Conservation (phyloP, 768 basidiomycete species). For the Termitomyces sp. region DNA sequence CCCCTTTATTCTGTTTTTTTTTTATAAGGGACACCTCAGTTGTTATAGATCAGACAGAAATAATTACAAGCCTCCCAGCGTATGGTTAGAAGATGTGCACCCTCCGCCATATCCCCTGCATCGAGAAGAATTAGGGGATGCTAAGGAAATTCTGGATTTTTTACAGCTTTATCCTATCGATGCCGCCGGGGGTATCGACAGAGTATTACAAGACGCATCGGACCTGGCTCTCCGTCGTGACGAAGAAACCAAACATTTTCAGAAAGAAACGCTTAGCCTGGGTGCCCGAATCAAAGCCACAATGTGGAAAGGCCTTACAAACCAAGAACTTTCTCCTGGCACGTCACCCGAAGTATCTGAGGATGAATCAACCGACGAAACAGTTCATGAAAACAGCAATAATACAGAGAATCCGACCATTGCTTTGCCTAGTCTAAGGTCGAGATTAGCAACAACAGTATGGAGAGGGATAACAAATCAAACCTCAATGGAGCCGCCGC, state of each 20-base stretch:
- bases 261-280: constrained; percentile 37
- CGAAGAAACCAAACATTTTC: constrained; percentile 29
- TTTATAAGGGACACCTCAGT: neutral
- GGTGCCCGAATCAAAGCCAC: constrained; percentile 54
- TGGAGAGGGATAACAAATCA: constrained; percentile 80
- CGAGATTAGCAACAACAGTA: constrained; percentile 57
- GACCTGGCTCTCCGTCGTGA: constrained; percentile 56
- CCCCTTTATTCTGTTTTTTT: neutral
- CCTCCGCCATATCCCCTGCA: constrained; percentile 39
- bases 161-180: constrained; percentile 65
- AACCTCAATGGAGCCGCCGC: constrained; percentile 63
- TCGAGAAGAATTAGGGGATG: constrained; percentile 54
- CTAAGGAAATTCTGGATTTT: constrained; percentile 61
- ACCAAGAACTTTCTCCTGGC: constrained; percentile 40
- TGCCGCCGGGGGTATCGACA: constrained; percentile 66
- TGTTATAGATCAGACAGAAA: constrained; percentile 50
- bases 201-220: constrained; percentile 61
- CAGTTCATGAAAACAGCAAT: constrained; percentile 34
- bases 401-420: constrained; percentile 39
- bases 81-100: constrained; percentile 52
- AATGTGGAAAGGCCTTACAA: constrained; percentile 68
- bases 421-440: constrained; percentile 34
- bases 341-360: constrained; percentile 29
- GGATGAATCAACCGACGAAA: constrained; percentile 17
- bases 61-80: constrained; percentile 35